Percentiles rank a stretch among this genome's conserved stretches.
Evolutionary conservation across 2,329 filamentous ascomycete species (phyloP).

Genomic region (Epichloe festucae): DNA sequence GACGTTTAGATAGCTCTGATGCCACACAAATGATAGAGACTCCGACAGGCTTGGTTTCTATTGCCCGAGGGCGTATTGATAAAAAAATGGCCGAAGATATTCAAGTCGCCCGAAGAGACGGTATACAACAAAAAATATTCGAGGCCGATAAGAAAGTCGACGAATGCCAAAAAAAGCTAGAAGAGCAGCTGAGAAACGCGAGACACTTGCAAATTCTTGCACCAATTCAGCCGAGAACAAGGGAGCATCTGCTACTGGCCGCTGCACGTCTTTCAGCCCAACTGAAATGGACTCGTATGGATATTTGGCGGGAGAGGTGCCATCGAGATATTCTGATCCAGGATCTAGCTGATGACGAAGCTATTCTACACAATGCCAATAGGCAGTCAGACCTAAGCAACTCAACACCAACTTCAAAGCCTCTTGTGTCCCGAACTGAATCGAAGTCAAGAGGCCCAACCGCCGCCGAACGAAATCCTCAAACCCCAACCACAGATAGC

Average conservation of each 20-base stretch:
- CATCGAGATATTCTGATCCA: constrained; percentile 77
- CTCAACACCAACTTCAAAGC: constrained; percentile 14
- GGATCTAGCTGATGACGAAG: constrained; percentile 68
- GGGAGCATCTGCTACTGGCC: constrained; percentile 74
- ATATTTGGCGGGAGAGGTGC: constrained; percentile 85
- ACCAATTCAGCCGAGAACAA: constrained; percentile 79
- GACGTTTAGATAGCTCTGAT: constrained; percentile 54
- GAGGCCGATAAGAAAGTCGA: constrained; percentile 73
- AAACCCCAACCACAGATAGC: constrained; percentile 15
- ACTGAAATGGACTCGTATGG: constrained; percentile 85
- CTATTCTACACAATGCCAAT: constrained; percentile 5
- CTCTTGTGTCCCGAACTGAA: constrained; percentile 13
- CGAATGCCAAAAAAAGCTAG: constrained; percentile 61
- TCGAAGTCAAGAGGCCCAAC: constrained; percentile 15
- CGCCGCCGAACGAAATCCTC: constrained; percentile 13
- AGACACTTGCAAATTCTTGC: constrained; percentile 80
- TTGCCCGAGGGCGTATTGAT: constrained; percentile 62
- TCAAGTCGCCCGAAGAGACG: constrained; percentile 63
- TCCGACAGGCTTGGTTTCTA: constrained; percentile 58
- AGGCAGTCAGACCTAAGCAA: constrained; percentile 5
- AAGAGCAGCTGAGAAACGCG: constrained; percentile 74
- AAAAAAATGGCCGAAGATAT: constrained; percentile 79
- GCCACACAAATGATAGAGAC: constrained; percentile 51
- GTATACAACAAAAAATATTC: constrained; percentile 71
- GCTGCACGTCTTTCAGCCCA: constrained; percentile 77